These are phyloP conservation scores for Colletotrichum sp. DNA, from an alignment of 2,329 filamentous ascomycete species.

Conservation along the genomic window DNA sequence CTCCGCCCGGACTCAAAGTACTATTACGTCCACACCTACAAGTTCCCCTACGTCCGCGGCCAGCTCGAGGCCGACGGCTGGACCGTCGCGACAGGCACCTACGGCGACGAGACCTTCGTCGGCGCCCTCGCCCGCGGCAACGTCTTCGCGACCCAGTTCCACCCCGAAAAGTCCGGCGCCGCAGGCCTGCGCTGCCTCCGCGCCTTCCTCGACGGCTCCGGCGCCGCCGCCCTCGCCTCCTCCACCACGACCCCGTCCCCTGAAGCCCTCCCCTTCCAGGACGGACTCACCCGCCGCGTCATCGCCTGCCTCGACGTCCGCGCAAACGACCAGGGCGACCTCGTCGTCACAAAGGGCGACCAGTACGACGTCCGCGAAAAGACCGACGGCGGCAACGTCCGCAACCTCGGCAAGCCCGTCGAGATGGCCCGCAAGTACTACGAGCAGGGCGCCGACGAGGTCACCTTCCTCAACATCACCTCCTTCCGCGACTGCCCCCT, in stretches of 20 bases:
- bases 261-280: conserved; percentile 33
- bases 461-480: conserved; percentile 98
- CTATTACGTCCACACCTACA: conserved; percentile 98
- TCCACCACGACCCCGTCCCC: conserved; percentile 1
- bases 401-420: conserved; percentile 96
- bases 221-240: conserved; percentile 53
- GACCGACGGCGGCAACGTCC: conserved; percentile 66
- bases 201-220: conserved; percentile 81
- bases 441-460: conserved; percentile 93
- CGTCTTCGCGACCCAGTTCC: conserved; percentile 92
- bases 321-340: conserved; percentile 89
- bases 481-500: conserved; percentile 95
- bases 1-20: conserved; percentile 86
- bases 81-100: conserved; percentile 89
- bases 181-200: conserved; percentile 85
- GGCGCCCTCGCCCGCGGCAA: conserved; percentile 88
- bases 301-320: conserved; percentile 97
- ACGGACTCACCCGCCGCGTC: conserved; percentile 88
- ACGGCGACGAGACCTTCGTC: conserved; percentile 88
- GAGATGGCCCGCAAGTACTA: conserved; percentile 95
- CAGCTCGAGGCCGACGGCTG: conserved; percentile 83
- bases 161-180: conserved; percentile 95
- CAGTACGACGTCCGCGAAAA: conserved; percentile 99
- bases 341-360: conserved; percentile 98
- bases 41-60: conserved; percentile 75